A percentile compares a stretch with the other conserved stretches of the same genome.
Conservation (phyloP, 805 yeast genomes). For the Suhomyces prunicola region DNA sequence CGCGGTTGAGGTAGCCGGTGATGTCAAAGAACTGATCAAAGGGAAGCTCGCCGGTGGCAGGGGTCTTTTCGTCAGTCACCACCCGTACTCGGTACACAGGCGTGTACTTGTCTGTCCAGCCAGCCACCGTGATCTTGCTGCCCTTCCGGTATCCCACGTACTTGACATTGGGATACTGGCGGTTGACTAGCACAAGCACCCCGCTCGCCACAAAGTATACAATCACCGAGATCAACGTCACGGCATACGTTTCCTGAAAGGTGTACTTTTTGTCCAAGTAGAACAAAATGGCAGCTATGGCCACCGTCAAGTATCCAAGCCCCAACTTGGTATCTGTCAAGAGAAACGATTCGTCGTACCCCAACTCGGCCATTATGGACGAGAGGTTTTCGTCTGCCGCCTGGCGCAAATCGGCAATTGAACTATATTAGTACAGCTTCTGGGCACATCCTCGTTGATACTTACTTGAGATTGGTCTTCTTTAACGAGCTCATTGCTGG, state of each 20-base stretch:
- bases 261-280: conserved; percentile 47
- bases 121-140: conserved; percentile 36
- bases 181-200: conserved; percentile 31
- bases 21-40: conserved; percentile 44
- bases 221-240: conserved; percentile 34
- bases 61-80: conserved; percentile 21
- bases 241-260: conserved; percentile 37
- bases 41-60: conserved; percentile 21
- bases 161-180: conserved; percentile 42
- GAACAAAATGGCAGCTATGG: conserved; percentile 44
- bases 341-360: conserved; percentile 46
- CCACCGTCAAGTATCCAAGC: conserved; percentile 47
- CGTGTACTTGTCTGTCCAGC: conserved; percentile 43
- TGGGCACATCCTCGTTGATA: conserved; percentile 10
- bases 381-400: conserved; percentile 50
- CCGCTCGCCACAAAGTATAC: conserved; percentile 37
- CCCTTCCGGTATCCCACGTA: conserved; percentile 41
- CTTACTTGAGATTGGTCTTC: conserved; percentile 31
- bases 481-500: conserved; percentile 6
- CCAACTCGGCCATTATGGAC: conserved; percentile 38
- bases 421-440: conserved; percentile 25
- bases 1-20: conserved; percentile 43
- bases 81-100: conserved; percentile 42
- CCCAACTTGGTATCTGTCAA: conserved; percentile 46
- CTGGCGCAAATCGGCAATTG: conserved; percentile 45